Evolutionary conservation across 768 basidiomycete species (phyloP), one percentile per base, ranked within the genome.

Genomic region (Hysterangium stoloniferum): DNA sequence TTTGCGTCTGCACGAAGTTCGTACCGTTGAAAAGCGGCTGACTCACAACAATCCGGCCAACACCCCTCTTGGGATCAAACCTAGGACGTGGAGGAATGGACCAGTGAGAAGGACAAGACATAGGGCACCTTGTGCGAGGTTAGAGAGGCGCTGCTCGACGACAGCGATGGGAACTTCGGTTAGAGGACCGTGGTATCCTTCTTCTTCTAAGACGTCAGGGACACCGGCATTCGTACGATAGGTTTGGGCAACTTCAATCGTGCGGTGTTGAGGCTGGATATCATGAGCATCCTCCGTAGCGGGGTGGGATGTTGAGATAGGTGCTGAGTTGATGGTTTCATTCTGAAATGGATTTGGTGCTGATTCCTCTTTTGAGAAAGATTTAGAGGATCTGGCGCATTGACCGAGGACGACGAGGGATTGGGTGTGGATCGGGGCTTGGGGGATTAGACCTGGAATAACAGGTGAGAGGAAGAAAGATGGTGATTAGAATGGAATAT

Each of bases 81-180:
- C 73, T 24, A 95, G 67, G 20, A 94, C 72, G 57, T 86, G 84
- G 38, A 96, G 64, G 62, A 96, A 86, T 0, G 92, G 93, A 0
- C 81, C 78, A 0, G 80, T 82, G 54, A 96, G 78, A 19, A 93
- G 73, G 15, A 91, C 80, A 6, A 96, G 74, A 60, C 79, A 88
- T 29, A 90, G 65, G 11, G 78, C 65, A 19, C 94, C 90, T 64
- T 96, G 87, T 0, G 81, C 84, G 17, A 96, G 73, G 62, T 96
- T 94, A 6, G 90, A 94, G 9, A 90, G 80, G n/a, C 93, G 76
- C 66, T 96, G 93, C 62, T 97, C 93, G 4, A 96, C 86, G 1
- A 96, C 86, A 0, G 77, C 77, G 6, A 87, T 56, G 1, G 85
- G 82, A 0, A 79, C 71, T 59, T 84, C 81, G 37, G 25, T 41